These are phyloP conservation scores for Aspergillus sergii DNA, from an alignment of 2,329 filamentous ascomycete genomes.

Conservation along the genomic window DNA sequence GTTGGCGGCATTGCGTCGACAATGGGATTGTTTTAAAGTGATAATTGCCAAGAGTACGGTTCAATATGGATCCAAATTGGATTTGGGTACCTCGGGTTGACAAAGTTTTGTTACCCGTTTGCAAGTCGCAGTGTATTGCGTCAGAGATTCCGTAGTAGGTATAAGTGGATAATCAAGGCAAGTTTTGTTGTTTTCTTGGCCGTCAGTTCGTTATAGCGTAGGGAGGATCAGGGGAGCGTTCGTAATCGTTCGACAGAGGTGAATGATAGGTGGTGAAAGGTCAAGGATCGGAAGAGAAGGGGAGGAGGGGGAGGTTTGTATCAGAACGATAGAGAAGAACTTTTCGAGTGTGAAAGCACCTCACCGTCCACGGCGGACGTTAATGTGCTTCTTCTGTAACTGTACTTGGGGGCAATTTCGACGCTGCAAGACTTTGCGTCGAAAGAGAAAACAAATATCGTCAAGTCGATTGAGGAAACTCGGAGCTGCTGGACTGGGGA, in stretches of 20 bases:
- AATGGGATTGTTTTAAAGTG: slow-evolving; percentile 15
- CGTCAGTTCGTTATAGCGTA: slow-evolving; percentile 21
- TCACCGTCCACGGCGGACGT: slow-evolving; percentile 38
- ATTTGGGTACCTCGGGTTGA: slow-evolving; percentile 2
- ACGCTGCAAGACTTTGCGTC: slow-evolving; percentile 50
- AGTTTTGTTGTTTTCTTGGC: slow-evolving; percentile 12
- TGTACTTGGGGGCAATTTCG: slow-evolving; percentile 62
- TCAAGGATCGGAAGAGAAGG: slow-evolving; percentile 18
- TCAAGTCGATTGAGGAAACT: slow-evolving; percentile 59
- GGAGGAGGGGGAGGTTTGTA: slow-evolving; percentile 15
- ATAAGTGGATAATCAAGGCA: slow-evolving; percentile 6
- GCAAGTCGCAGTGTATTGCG: slow-evolving; percentile 21
- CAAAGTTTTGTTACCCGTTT: slow-evolving; percentile 25
- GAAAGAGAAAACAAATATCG: slow-evolving; percentile 58
- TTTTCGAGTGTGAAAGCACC: slow-evolving; percentile 36
- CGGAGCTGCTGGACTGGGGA: slow-evolving; percentile 87
- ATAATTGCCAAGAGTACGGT: not conserved
- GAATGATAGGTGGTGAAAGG: slow-evolving; percentile 14
- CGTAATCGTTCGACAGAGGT: slow-evolving; percentile 20
- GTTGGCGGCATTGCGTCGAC: slow-evolving; percentile 28
- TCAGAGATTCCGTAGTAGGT: slow-evolving; percentile 19
- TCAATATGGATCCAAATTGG: not conserved
- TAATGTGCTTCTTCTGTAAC: slow-evolving; percentile 41
- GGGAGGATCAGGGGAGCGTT: slow-evolving; percentile 2
- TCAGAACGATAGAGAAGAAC: slow-evolving; percentile 12